These are phyloP conservation scores for Strobilomyces confusus DNA, from an alignment of 768 basidiomycete species.

Conservation along the genomic window DNA sequence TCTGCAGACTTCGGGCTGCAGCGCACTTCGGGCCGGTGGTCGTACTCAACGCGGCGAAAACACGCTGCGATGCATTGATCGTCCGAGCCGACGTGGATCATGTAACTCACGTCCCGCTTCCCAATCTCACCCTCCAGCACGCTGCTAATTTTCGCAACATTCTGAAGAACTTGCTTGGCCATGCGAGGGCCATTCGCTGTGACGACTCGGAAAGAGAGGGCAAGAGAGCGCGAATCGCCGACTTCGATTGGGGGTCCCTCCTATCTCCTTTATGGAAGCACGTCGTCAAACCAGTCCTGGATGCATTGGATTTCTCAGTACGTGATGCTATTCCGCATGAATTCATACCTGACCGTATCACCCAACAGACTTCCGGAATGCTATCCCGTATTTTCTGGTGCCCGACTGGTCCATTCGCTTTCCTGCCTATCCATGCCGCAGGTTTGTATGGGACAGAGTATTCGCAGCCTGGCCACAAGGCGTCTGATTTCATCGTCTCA, in stretches of 20 bases:
- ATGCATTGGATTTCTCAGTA: background rate
- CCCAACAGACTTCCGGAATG: background rate
- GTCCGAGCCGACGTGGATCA: background rate
- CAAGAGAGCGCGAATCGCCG: background rate
- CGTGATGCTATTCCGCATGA: background rate
- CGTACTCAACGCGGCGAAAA: too few species aligned
- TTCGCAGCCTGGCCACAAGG: too few species aligned
- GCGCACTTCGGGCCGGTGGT: too few species aligned
- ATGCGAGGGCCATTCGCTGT: background rate
- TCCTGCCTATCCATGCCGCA: too few species aligned
- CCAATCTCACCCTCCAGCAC: background rate
- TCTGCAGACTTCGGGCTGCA: too few species aligned
- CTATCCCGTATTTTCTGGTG: background rate
- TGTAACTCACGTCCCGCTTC: background rate
- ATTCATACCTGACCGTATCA: background rate
- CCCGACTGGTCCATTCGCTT: too few species aligned
- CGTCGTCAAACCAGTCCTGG: too few species aligned
- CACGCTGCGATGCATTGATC: background rate
- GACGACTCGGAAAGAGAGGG: background rate
- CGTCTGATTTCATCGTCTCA: too few species aligned
- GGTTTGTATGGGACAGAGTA: too few species aligned
- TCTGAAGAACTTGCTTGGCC: background rate
- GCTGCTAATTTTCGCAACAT: background rate
- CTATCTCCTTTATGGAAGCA: background rate
- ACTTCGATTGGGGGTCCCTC: background rate